phyloP scores from a whole-genome alignment of 1,284 basidiomycete genomes.

The Naganishia sp. region DNA sequence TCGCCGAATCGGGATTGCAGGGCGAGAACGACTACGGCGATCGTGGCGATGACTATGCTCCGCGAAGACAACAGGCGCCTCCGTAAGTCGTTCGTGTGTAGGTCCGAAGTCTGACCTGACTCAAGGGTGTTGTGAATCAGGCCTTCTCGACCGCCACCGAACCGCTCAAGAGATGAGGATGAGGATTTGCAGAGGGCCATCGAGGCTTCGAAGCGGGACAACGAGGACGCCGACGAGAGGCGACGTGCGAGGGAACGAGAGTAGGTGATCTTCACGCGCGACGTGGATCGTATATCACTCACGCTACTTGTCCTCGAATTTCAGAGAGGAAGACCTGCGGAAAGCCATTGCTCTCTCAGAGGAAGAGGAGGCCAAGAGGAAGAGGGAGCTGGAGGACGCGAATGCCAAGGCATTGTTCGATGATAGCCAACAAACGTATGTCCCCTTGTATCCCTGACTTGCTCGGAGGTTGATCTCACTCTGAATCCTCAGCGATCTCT shows the following conservation, averaged over 20 bases:
- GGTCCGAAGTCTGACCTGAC: too few relatives aligned
- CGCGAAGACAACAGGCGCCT: slow-evolving; percentile 12
- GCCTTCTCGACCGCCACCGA: slow-evolving; percentile 31
- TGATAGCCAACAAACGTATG: slow-evolving; percentile 71
- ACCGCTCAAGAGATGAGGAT: slow-evolving; percentile 61
- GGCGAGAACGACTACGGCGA: slow-evolving; percentile 57
- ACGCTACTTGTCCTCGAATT: neutral
- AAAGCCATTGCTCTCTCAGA: slow-evolving; percentile 79
- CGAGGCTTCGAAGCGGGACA: slow-evolving; percentile 78
- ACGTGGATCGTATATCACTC: neutral
- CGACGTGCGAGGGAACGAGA: slow-evolving; percentile 59
- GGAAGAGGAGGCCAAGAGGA: slow-evolving; percentile 78
- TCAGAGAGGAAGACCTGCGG: slow-evolving; percentile 71
- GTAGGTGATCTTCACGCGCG: slow-evolving; percentile 33
- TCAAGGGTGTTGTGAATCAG: neutral
- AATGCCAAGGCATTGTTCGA: slow-evolving; percentile 82
- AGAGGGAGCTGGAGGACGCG: slow-evolving; percentile 68
- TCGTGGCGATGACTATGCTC: slow-evolving; percentile 37
- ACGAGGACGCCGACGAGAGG: slow-evolving; percentile 71
- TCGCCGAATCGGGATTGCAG: slow-evolving; percentile 51
- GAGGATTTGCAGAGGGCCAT: slow-evolving; percentile 79
- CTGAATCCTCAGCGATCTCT: slow-evolving; percentile 33
- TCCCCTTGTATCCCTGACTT: slow-evolving; percentile 5
- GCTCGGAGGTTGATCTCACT: neutral
- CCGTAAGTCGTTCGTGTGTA: slow-evolving; percentile 9